A percentile compares a stretch with the other conserved stretches of the same genome.
phyloP scores from a whole-genome alignment of 164 flowering plant genomes.

The Protea cynaroides region DNA sequence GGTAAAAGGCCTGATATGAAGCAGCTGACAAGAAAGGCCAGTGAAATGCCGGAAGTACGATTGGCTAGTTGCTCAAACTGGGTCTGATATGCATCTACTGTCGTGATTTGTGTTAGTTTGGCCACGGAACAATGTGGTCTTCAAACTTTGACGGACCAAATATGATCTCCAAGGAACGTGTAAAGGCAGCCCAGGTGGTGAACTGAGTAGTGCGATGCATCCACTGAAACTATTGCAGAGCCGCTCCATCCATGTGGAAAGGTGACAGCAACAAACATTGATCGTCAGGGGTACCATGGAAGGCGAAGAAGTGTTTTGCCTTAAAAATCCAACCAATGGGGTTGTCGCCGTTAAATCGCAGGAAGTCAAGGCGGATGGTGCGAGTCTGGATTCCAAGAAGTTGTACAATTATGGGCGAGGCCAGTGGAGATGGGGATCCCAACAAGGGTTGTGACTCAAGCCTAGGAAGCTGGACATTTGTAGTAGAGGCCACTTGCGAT shows the following conservation, averaged over 20 bases:
- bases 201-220: background rate
- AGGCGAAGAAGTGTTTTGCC: background rate
- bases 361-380: too few species aligned
- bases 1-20: background rate
- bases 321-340: background rate
- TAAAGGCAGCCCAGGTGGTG: background rate
- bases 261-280: background rate
- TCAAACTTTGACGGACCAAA: background rate
- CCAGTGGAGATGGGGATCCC: too few species aligned
- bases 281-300: background rate
- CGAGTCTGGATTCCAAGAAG: too few species aligned
- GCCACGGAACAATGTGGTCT: background rate
- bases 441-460: too few species aligned
- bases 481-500: too few species aligned
- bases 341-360: background rate
- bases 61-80: background rate
- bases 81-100: background rate
- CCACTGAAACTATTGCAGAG: background rate
- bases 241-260: background rate
- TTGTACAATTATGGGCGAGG: too few species aligned
- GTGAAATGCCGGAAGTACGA: background rate
- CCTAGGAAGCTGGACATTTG: too few species aligned
- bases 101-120: background rate
- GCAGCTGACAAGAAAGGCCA: background rate
- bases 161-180: background rate